Evolutionary conservation across 2,329 filamentous ascomycete genomes (phyloP).

Genomic region (Dothideomycetidae sp.): DNA sequence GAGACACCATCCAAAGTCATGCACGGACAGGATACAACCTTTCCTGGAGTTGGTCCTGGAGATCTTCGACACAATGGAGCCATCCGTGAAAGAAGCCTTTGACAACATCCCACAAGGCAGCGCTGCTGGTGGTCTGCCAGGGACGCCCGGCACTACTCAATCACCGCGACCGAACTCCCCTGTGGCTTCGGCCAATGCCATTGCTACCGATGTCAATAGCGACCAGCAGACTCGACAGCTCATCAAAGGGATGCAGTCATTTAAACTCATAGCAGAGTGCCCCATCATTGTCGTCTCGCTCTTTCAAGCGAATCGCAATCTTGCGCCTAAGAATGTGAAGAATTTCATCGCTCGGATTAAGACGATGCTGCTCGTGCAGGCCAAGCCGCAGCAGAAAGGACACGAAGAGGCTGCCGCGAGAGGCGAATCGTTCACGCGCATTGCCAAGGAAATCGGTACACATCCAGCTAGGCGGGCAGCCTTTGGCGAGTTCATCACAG

Average conservation of each 20-base stretch:
- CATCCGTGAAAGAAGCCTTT: constrained; percentile 87
- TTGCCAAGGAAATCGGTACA: constrained; percentile 63
- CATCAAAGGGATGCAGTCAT: constrained; percentile 91
- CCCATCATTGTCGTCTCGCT: constrained; percentile 98
- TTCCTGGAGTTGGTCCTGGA: constrained; percentile 89
- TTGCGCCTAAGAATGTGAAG: constrained; percentile 73
- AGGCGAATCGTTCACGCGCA: constrained; percentile 76
- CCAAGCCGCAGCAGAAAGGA: constrained; percentile 82
- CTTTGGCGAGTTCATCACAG: constrained; percentile 94
- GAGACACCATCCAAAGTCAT: constrained; percentile 69
- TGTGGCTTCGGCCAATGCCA: constrained; percentile 52
- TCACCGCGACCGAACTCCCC: constrained; percentile 85
- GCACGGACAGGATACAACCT: constrained; percentile 68
- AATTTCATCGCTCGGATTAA: constrained; percentile 91
- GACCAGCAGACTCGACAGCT: constrained; percentile 72
- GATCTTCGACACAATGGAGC: constrained; percentile 88
- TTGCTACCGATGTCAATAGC: constrained; percentile 53
- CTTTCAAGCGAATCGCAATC: constrained; percentile 78
- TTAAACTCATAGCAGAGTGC: constrained; percentile 95
- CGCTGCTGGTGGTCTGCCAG: constrained; percentile 48
- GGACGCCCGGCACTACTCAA: constrained; percentile 56
- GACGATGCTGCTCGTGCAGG: constrained; percentile 72
- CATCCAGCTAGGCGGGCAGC: constrained; percentile 63
- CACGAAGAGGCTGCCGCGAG: constrained; percentile 70
- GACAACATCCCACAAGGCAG: constrained; percentile 41